Conservation (phyloP, 371 early-diverging fungal species). For the Apophysomyces sp. region DNA sequence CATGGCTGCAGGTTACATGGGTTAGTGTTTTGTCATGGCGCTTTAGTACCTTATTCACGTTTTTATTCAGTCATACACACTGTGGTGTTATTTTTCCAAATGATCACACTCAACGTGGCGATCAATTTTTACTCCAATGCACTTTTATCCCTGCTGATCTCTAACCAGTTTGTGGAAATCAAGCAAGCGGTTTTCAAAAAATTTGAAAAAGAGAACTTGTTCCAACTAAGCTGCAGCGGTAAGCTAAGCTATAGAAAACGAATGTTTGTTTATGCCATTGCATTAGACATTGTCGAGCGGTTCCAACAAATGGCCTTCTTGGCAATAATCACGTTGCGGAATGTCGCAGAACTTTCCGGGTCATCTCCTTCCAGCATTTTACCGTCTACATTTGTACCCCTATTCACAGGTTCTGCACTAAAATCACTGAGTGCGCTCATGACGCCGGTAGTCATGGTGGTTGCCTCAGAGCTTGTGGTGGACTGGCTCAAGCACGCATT, state of each 20-base stretch:
- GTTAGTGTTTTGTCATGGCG: constrained; percentile 46
- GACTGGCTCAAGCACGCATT: constrained; percentile 99
- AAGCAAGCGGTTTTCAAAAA: constrained; percentile 95
- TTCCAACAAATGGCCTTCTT: constrained; percentile 89
- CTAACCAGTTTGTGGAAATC: constrained; percentile 98
- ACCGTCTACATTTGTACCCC: constrained; percentile 61
- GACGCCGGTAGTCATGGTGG: constrained; percentile 82
- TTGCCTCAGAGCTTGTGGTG: constrained; percentile 87
- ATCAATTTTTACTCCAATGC: constrained; percentile 95
- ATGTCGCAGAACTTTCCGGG: constrained; percentile 86
- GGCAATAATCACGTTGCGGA: constrained; percentile 84
- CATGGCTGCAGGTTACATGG: constrained; percentile 79
- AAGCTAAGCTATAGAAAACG: constrained; percentile 10
- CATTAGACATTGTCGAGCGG: constrained; percentile 90
- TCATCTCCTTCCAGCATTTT: constrained; percentile 62
- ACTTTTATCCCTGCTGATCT: constrained; percentile 86
- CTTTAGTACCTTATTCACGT: neutral
- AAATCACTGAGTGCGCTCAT: constrained; percentile 64
- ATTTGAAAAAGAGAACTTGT: constrained; percentile 95
- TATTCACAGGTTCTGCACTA: constrained; percentile 56
- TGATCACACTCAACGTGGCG: constrained; percentile 94
- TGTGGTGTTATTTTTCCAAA: constrained; percentile 90
- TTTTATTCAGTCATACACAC: constrained; percentile 72
- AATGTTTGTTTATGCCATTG: neutral
- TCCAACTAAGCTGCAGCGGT: constrained; percentile 91